Evolutionary conservation across 495 filamentous ascomycete species (phyloP), one percentile per base, ranked within the genome.

Genomic region (Aspergillus ostianus): DNA sequence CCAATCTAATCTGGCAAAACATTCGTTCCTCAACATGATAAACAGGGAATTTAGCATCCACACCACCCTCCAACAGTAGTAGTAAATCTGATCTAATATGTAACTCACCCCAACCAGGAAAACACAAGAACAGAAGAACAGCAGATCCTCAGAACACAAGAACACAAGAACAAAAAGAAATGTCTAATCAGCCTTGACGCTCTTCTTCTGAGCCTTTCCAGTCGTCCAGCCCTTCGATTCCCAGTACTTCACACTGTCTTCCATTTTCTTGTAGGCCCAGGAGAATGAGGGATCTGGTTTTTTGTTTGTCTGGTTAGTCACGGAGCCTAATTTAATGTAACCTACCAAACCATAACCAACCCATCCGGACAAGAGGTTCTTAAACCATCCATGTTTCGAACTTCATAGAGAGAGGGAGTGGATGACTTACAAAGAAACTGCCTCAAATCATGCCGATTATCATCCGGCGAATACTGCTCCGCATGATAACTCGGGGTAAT

Each of bases 381-480:
- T n/a, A n/a, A n/a, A n/a, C n/a, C n/a, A n/a, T n/a, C n/a, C n/a
- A n/a, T n/a, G n/a, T n/a, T n/a, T n/a, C n/a, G n/a, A n/a, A n/a
- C n/a, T n/a, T n/a, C n/a, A n/a, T n/a, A 36, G 54, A 32, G n/a
- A 36, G 20, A 47, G 17, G 8, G 41, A 47, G n/a, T n/a, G n/a
- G n/a, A n/a, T n/a, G n/a, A 49, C 65, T 23, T 46, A 68, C 65
- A 77, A 36, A 75, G 60, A 66, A 91, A 90, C 18, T 85, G 87
- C 30, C 87, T 72, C 30, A 87, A 65, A 67, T 92, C 89, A 58
- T 84, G 89, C 41, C 87, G 70, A 64, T 90, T 88, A 69, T 90
- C 87, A 51, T 89, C 87, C 3, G 84, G 84, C 19, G 72, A 78
- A 64, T 86, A 86, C 20, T 76, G 65, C 57, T 85, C 79, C 0